Evolutionary conservation across 2,329 filamentous ascomycete species (phyloP).

Genomic region (Zalaria obscura): DNA sequence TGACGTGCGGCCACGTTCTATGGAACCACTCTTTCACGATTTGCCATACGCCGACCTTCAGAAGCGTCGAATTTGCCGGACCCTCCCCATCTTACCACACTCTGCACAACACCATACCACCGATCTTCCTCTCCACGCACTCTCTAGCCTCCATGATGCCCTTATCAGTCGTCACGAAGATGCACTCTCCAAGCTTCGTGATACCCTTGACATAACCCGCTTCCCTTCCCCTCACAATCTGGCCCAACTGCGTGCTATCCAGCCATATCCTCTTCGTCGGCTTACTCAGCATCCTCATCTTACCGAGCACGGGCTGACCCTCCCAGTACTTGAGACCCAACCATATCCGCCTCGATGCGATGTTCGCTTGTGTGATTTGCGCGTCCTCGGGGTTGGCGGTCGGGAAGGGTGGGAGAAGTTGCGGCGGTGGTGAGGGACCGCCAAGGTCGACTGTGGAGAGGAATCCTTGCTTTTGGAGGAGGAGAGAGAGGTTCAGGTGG

Average conservation of each 20-base stretch:
- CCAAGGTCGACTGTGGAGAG: slow-evolving; percentile 65
- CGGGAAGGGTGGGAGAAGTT: slow-evolving; percentile 12
- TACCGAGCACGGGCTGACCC: slow-evolving; percentile 60
- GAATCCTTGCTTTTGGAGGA: slow-evolving; percentile 72
- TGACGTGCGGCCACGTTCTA: no score
- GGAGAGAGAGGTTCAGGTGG: slow-evolving; percentile 61
- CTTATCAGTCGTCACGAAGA: slow-evolving; percentile 64
- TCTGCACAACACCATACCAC: slow-evolving; percentile 67
- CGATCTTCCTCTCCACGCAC: slow-evolving; percentile 64
- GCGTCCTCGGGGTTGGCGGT: slow-evolving; percentile 3
- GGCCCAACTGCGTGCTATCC: slow-evolving; percentile 45
- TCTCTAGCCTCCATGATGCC: slow-evolving; percentile 74
- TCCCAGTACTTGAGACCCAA: slow-evolving; percentile 83
- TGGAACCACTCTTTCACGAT: no score
- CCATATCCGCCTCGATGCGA: slow-evolving; percentile 66
- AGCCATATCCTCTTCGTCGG: slow-evolving; percentile 60
- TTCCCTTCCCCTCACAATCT: slow-evolving; percentile 54
- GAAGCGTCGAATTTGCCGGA: no score
- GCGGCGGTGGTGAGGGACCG: slow-evolving; percentile 38
- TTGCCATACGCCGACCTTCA: no score
- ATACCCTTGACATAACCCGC: slow-evolving; percentile 56
- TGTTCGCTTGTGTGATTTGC: slow-evolving; percentile 37
- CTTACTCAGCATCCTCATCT: slow-evolving; percentile 54
- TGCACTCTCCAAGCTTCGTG: slow-evolving; percentile 61
- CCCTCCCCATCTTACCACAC: slow-evolving; percentile 29